A percentile compares a stretch with the other conserved stretches of the same genome.
These are phyloP conservation scores for Sanguinoderma infundibulare DNA, from an alignment of 1,284 basidiomycete genomes.

Conservation along the genomic window DNA sequence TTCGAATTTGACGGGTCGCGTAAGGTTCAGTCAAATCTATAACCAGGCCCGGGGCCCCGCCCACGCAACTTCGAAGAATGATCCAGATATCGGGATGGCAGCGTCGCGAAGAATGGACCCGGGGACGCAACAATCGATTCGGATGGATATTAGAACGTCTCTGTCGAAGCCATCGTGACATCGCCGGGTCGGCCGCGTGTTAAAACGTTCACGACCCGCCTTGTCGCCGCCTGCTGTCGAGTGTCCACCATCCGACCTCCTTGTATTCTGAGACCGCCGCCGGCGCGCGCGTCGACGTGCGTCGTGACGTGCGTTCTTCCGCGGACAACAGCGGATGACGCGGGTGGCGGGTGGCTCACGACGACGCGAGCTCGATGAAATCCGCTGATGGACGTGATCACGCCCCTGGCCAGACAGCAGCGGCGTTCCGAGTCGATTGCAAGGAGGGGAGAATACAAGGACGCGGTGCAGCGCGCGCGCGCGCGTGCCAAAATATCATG, in stretches of 20 bases:
- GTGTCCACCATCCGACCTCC: no score
- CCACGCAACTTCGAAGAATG: neutral
- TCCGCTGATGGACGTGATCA: neutral
- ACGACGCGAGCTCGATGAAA: neutral
- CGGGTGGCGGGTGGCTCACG: neutral
- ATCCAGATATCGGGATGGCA: neutral
- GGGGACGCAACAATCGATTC: no score
- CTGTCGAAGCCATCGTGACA: no score
- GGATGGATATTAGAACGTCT: neutral
- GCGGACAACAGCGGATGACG: neutral
- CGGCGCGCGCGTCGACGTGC: no score
- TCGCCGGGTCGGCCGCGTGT: no score
- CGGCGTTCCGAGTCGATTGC: neutral
- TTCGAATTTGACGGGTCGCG: neutral
- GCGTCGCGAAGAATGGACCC: neutral
- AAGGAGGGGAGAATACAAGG: neutral
- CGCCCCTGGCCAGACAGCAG: neutral
- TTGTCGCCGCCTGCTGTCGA: no score
- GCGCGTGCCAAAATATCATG: neutral
- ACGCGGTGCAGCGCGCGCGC: neutral
- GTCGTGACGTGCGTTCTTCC: no score
- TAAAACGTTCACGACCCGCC: no score
- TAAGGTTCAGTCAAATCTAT: neutral
- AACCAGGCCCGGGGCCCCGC: neutral
- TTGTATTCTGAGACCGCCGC: no score